Evolutionary conservation across 164 flowering plant genomes (phyloP), one percentile per base, ranked within the genome.

Genomic region (Aristolochia californica): DNA sequence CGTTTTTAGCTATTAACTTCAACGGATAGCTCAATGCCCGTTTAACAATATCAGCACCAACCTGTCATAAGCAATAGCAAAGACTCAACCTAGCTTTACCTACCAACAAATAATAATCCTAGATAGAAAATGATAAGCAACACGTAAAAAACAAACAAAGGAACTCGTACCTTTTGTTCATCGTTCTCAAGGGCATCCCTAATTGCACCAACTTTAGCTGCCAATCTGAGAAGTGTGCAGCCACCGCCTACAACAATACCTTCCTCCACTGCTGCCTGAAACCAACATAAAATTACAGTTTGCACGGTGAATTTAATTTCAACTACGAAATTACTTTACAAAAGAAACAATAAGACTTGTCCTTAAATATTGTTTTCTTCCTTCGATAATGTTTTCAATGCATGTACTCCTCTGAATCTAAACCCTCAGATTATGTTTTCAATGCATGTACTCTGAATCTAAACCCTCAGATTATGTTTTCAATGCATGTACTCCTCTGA

Each of bases 1-100:
- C 99, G 74, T 93, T 93, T 72, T 93, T 93, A 47, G 99, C 99
- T 65, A 93, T 93, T 59, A 93, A 59, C 72, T 93, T 93, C 74
- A 90, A 61, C 8, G 97, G 99, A 62, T 93, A 93, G 62, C 96
- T 77, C 68, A 93, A 57, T 14, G 99, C 96, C 78, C 96, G 82
- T 61, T 70, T 93, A 7, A 93, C 97, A 57, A 93, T 90, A n/a
- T 90, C 96, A 18, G 99, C 99, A 9, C 99, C 99, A 54, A 93
- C 94, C 99, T 93, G 77, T 22, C 51, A 25, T 16, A 4, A 23
- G 21, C 17, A 13, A 2, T 5, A 23, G 15, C 14, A 52, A 47
- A 20, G 17, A 25, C 30, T 52, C 55, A 52, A 52, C 55, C 12
- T 12, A 48, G 22, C n/a, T n/a, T n/a, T n/a, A n/a, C n/a, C n/a